A percentile compares a stretch with the other conserved stretches of the same genome.
Conservation (phyloP, 2,329 filamentous ascomycete genomes). For the Didymella exigua region DNA sequence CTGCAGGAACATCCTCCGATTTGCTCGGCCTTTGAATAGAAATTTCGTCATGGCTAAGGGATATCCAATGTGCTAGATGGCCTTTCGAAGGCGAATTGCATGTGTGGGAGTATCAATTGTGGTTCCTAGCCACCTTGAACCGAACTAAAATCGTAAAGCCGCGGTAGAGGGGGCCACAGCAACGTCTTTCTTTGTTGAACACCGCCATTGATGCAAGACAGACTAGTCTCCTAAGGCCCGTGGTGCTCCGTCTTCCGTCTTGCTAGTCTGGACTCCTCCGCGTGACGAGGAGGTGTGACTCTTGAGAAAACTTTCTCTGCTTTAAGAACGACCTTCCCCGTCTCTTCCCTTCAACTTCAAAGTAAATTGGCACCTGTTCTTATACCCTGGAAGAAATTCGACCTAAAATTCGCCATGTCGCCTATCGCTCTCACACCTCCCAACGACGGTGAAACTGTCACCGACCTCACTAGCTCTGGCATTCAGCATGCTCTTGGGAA, state of each 20-base stretch:
- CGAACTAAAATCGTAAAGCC: conserved; percentile 9
- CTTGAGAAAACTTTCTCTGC: conserved; percentile 23
- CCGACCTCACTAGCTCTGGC: conserved; percentile 41
- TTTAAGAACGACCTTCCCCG: conserved; percentile 25
- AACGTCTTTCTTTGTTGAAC: conserved; percentile 22
- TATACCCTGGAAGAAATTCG: conserved; percentile 1
- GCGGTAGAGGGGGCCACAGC: conserved; percentile 9
- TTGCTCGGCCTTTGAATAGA: conserved; percentile 3
- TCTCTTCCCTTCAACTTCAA: neutral
- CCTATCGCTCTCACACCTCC: conserved; percentile 43
- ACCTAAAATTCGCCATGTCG: conserved; percentile 27
- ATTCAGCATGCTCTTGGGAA: conserved; percentile 40
- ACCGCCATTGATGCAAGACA: conserved; percentile 18
- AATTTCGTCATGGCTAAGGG: conserved; percentile 7
- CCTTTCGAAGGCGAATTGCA: neutral
- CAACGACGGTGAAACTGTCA: conserved; percentile 30
- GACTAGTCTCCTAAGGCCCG: conserved; percentile 21
- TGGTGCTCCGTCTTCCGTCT: conserved; percentile 15
- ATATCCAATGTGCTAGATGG: neutral
- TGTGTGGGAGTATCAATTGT: neutral
- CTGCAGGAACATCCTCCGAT: conserved; percentile 7
- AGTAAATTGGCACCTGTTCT: conserved; percentile 1
- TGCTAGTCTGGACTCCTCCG: conserved; percentile 16
- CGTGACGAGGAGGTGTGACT: conserved; percentile 39
- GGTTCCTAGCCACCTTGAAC: conserved; percentile 1